phyloP scores from a whole-genome alignment of 176 grass and related monocot species.

The Eleusine indica region DNA sequence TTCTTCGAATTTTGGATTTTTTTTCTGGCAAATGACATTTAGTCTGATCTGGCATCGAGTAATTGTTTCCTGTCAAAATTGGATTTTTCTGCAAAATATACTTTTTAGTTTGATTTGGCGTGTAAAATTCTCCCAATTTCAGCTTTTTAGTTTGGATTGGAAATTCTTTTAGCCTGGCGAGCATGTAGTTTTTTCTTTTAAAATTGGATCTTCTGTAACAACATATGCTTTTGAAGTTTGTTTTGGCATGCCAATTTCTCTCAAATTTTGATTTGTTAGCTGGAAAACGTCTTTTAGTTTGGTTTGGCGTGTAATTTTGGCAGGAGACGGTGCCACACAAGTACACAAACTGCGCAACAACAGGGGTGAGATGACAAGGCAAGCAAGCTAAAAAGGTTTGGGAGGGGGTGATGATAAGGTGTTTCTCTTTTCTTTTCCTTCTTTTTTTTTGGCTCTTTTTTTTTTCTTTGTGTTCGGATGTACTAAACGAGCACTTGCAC shows the following conservation, averaged over 20 bases:
- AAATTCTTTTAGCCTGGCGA: too few species aligned
- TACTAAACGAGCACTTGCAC: neutral
- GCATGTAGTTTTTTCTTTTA: neutral
- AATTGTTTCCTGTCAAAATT: neutral
- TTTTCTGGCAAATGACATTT: neutral
- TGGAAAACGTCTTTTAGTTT: neutral
- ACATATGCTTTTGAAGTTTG: neutral
- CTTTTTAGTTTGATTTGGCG: neutral
- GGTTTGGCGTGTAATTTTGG: conserved; percentile 38
- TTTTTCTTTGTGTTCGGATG: neutral
- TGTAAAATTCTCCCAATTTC: neutral
- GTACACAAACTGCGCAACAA: neutral
- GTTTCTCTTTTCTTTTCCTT: neutral
- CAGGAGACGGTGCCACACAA: conserved; percentile 1
- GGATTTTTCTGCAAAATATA: neutral
- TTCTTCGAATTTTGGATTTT: neutral
- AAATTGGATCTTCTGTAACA: neutral
- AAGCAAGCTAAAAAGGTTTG: conserved; percentile 7
- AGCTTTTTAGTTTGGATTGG: conserved; percentile 16
- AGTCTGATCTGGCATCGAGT: neutral
- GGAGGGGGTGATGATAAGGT: neutral
- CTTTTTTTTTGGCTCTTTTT: neutral
- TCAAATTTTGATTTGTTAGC: neutral
- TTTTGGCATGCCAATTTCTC: neutral
- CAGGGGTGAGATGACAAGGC: conserved; percentile 1